These are phyloP conservation scores for Suillus brevipes DNA, from an alignment of 768 basidiomycete genomes.

Conservation along the genomic window DNA sequence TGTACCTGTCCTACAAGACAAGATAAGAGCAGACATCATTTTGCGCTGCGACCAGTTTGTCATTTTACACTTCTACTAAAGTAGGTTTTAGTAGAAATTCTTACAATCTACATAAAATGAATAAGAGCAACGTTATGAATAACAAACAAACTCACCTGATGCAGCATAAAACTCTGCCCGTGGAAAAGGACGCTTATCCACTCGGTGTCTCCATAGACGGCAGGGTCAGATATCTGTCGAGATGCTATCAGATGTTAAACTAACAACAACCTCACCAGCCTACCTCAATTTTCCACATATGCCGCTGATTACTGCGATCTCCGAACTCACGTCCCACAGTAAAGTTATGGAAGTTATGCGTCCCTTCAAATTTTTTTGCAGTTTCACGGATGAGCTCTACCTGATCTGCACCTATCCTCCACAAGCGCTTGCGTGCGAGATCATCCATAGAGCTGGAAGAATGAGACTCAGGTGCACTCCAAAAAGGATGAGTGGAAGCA, in stretches of 20 bases:
- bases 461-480: conserved; percentile 43
- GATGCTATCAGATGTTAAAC: background rate
- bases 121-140: conserved; percentile 24
- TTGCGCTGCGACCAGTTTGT: conserved; percentile 65
- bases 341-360: conserved; percentile 98
- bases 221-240: conserved; percentile 75
- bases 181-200: conserved; percentile 94
- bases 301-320: conserved; percentile 80
- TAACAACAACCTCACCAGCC: background rate
- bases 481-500: conserved; percentile 56
- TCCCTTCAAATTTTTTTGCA: conserved; percentile 73
- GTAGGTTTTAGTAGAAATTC: conserved; percentile 17
- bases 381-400: conserved; percentile 56
- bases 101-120: conserved; percentile 29
- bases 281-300: conserved; percentile 87
- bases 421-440: conserved; percentile 63
- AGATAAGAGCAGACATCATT: conserved; percentile 89
- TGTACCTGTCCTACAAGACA: conserved; percentile 73
- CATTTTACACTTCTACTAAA: conserved; percentile 5
- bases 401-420: conserved; percentile 59
- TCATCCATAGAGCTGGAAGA: conserved; percentile 55
- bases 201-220: conserved; percentile 86
- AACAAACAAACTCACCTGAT: conserved; percentile 67
- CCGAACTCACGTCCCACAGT: conserved; percentile 85
- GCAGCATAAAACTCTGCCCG: conserved; percentile 98